phyloP scores from a whole-genome alignment of 177 flowering plant genomes.

The Telopea speciosissima region DNA sequence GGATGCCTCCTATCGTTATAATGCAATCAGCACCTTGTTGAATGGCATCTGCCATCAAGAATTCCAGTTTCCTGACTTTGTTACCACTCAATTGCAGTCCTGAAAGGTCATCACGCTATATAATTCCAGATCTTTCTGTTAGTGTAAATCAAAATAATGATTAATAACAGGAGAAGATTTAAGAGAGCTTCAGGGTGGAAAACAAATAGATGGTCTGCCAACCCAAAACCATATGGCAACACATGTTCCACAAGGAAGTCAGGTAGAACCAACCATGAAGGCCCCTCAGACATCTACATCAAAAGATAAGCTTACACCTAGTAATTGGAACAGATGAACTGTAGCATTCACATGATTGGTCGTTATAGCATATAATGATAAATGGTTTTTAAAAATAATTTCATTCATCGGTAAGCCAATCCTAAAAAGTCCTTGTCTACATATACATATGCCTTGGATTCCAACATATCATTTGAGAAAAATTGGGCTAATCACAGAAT shows the following conservation, averaged over 20 bases:
- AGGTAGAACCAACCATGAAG: neutral
- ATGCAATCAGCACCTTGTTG: conserved; percentile 85
- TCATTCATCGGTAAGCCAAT: neutral
- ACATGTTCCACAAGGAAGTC: neutral
- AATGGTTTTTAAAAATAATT: neutral
- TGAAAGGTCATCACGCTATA: conserved; percentile 88
- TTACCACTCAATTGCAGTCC: conserved; percentile 99
- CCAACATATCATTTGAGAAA: neutral
- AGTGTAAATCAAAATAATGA: conserved; percentile 9
- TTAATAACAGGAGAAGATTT: neutral
- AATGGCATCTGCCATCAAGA: conserved; percentile 90
- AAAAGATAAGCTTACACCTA: neutral
- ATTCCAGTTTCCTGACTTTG: conserved; percentile 92
- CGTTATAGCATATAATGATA: too few relatives aligned
- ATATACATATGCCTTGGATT: neutral
- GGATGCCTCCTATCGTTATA: conserved; percentile 91
- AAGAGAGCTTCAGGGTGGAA: neutral
- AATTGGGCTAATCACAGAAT: neutral
- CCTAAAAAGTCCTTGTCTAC: neutral
- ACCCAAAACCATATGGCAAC: neutral
- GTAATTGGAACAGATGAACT: neutral
- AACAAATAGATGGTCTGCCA: neutral
- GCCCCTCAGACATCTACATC: neutral
- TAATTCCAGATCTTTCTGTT: conserved; percentile 18
- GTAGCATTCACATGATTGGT: neutral